phyloP scores from a whole-genome alignment of 2,329 filamentous ascomycete genomes.

The Xylariaceae sp. region DNA sequence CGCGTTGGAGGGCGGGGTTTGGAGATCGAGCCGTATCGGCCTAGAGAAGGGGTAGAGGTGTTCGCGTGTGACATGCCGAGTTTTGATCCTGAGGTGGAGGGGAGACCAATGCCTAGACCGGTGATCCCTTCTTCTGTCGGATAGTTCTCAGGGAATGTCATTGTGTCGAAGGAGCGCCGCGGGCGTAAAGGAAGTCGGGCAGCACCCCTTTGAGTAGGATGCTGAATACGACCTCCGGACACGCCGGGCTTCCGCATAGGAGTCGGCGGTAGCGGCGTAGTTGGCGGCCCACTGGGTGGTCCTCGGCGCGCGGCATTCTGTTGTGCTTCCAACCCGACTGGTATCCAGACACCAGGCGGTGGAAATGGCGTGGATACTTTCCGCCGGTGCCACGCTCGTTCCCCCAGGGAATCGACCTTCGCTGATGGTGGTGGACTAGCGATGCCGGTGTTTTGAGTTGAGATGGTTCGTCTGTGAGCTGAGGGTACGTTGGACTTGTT shows the following conservation, averaged over 20 bases:
- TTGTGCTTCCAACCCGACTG: background rate
- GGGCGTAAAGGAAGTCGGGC: slow-evolving; percentile 8
- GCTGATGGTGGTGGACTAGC: slow-evolving; percentile 12
- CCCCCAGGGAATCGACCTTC: slow-evolving; percentile 18
- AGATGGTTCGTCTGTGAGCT: slow-evolving; percentile 1
- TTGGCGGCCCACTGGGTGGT: slow-evolving; percentile 19
- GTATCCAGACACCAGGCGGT: slow-evolving; percentile 9
- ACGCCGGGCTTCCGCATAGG: slow-evolving; percentile 7
- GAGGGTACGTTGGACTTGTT: background rate
- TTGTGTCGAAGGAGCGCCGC: slow-evolving; percentile 18
- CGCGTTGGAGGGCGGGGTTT: background rate
- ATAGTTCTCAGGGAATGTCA: background rate
- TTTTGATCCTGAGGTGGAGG: background rate
- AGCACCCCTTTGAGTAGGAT: background rate
- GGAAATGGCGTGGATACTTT: slow-evolving; percentile 24
- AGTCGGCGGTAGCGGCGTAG: slow-evolving; percentile 18
- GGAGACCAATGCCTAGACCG: background rate
- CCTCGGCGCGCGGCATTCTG: slow-evolving; percentile 1
- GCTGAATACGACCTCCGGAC: background rate
- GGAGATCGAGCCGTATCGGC: slow-evolving; percentile 11
- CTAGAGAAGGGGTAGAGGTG: slow-evolving; percentile 10
- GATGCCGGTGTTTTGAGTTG: background rate
- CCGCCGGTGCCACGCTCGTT: slow-evolving; percentile 30
- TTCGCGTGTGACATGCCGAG: slow-evolving; percentile 9
- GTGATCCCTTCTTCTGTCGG: background rate